Conservation (phyloP, 2,329 filamentous ascomycete genomes). For the Sporothrix luriei region DNA sequence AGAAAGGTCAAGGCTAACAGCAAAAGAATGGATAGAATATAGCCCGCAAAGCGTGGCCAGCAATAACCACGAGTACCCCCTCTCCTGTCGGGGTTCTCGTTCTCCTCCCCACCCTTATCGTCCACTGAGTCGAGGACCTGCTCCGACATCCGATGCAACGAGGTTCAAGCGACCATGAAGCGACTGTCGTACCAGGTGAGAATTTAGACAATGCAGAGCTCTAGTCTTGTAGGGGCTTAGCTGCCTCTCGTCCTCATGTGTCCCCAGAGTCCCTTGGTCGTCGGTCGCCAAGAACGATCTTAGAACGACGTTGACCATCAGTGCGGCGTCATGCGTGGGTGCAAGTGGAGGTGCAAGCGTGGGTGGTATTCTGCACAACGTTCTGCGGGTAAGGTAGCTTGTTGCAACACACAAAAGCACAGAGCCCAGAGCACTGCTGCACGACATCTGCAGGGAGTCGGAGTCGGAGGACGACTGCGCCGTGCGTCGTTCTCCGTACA, state of each 20-base stretch:
- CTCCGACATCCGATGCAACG: conserved; percentile 15
- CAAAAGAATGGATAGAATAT: not conserved
- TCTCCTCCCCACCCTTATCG: not conserved
- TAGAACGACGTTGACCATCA: conserved; percentile 22
- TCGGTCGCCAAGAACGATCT: conserved; percentile 28
- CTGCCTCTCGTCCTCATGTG: no score
- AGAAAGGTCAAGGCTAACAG: no score
- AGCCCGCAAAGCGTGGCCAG: conserved; percentile 9
- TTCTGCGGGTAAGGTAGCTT: not conserved
- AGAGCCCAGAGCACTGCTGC: no score
- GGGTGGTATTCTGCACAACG: not conserved
- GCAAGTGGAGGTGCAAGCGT: not conserved
- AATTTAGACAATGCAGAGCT: not conserved
- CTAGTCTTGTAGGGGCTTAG: not conserved
- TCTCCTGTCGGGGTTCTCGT: no score
- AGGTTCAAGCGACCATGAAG: conserved; percentile 1
- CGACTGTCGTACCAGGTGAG: conserved; percentile 5
- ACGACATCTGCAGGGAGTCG: conserved; percentile 9
- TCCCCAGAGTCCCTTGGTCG: not conserved
- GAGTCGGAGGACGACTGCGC: no score
- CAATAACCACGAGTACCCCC: not conserved
- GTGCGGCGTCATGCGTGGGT: not conserved
- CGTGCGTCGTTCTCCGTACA: no score
- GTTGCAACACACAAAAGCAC: not conserved
- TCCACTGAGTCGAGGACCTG: not conserved